A percentile compares a stretch with the other conserved stretches of the same genome.
Conservation (phyloP, 768 basidiomycete genomes). For the Hypsizygus marmoreus region DNA sequence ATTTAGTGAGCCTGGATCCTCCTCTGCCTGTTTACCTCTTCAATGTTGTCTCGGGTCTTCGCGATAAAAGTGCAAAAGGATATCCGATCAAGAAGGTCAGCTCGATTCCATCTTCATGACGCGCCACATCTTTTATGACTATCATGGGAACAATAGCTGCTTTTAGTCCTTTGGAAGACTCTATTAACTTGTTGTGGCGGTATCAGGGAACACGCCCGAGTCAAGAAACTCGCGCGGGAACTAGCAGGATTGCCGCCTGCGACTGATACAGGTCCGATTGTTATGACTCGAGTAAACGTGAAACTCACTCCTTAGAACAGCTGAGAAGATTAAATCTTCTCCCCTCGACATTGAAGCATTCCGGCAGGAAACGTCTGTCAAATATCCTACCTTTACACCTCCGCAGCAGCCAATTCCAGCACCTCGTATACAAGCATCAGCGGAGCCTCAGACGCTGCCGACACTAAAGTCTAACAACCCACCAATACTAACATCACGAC, state of each 20-base stretch:
- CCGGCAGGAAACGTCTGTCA: slow-evolving; percentile 87
- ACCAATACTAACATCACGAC: slow-evolving; percentile 53
- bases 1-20: slow-evolving; percentile 89
- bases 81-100: slow-evolving; percentile 96
- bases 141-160: slow-evolving; percentile 63
- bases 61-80: slow-evolving; percentile 91
- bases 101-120: slow-evolving; percentile 16
- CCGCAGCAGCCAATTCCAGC: slow-evolving; percentile 44
- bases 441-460: too few species aligned
- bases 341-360: slow-evolving; percentile 91
- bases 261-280: slow-evolving; percentile 39
- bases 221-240: slow-evolving; percentile 84
- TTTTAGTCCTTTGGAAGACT: slow-evolving; percentile 94
- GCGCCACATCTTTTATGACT: slow-evolving; percentile 13
- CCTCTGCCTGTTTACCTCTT: slow-evolving; percentile 93
- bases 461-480: slow-evolving; percentile 34
- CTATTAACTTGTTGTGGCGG: slow-evolving; percentile 92
- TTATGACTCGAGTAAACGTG: background rate
- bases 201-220: slow-evolving; percentile 79
- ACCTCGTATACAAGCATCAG: slow-evolving; percentile 33
- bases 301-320: slow-evolving; percentile 29
- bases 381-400: slow-evolving; percentile 92
- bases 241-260: slow-evolving; percentile 73
- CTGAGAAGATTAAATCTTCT: slow-evolving; percentile 79
- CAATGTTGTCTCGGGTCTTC: slow-evolving; percentile 83